Base-by-base conservation (phyloP, 2,329 filamentous ascomycete species). In the Ceratocystis colombiana region DNA sequence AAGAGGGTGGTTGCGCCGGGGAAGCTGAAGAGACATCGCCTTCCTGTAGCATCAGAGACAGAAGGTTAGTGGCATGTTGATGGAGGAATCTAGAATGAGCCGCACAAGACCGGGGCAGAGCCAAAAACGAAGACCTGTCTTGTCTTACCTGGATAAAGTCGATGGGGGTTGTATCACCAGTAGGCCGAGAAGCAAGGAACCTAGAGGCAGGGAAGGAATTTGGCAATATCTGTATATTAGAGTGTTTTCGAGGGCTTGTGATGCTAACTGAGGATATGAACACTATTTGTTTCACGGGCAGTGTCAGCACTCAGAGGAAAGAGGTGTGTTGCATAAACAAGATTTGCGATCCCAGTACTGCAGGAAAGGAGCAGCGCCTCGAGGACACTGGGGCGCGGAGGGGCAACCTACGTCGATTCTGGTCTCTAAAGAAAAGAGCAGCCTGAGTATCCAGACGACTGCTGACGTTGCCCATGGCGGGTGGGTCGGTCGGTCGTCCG, bases 381-480 rank as follows among this genome's bases (percentile, higher is more conserved):
- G 17, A 20, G n/a, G 46, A 22, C n/a, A 20, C 6, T 8, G 46
- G n/a, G 46, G n/a, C 46, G 10, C 22, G 17, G 22, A 57, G 22
- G 53, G 53, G 67, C 72, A 72, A 79, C 88, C 74, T 82, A 97
- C 94, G 85, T 82, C 91, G 86, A 75, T 84, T 89, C 80, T 96
- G 94, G 75, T 99, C 94, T 79, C 89, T 88, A 74, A 97, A 80
- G 76, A 88, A 95, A 75, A 97, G 79, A 72, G 84, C 78, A 71
- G 85, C 82, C 74, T 86, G 89, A 73, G 96, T 92, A 72, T 96
- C 92, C 73, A 87, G 86, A 77, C 86, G 88, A 81, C 92, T 96
- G 76, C 85, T 87, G 77, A 96, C 87, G 79, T 88, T 91, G 74
- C 94, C 94, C 94, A 99, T 99, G 61, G n/a, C 45, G 48, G n/a